A percentile compares a stretch with the other conserved stretches of the same genome.
phyloP scores from a whole-genome alignment of 2,329 filamentous ascomycete genomes.

The Myriangium duriaei region DNA sequence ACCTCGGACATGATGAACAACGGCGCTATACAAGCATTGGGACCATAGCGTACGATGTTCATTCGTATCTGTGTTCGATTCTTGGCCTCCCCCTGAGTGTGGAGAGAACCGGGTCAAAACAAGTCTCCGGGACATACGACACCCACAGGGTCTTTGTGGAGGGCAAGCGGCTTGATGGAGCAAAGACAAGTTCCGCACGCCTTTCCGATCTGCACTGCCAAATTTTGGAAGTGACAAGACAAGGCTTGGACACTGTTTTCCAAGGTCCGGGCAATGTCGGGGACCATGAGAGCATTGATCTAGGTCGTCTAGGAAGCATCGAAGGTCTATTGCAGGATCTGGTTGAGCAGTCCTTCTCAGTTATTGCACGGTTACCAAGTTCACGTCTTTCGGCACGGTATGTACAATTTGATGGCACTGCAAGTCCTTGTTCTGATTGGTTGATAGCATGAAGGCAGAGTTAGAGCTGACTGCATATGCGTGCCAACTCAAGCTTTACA shows the following conservation, averaged over 20 bases:
- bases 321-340: conserved; percentile 5
- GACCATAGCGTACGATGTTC: conserved; percentile 1
- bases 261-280: neutral
- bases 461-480: conserved; percentile 6
- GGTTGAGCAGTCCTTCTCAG: conserved; percentile 1
- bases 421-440: neutral
- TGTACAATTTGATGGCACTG: neutral
- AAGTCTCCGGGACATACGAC: too few species aligned
- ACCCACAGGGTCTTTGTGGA: too few species aligned
- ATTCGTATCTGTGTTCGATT: conserved; percentile 1
- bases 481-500: conserved; percentile 9
- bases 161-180: too few species aligned
- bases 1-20: neutral
- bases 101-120: too few species aligned
- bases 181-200: too few species aligned
- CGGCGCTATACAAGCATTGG: neutral
- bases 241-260: conserved; percentile 6
- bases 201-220: neutral
- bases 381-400: neutral
- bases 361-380: neutral
- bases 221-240: conserved; percentile 2
- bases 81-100: conserved; percentile 3
- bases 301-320: conserved; percentile 4
- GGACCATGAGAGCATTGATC: conserved; percentile 3
- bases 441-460: conserved; percentile 1